These are phyloP conservation scores for Lycium barbarum DNA, from an alignment of 257 asterid genomes.

Conservation along the genomic window DNA sequence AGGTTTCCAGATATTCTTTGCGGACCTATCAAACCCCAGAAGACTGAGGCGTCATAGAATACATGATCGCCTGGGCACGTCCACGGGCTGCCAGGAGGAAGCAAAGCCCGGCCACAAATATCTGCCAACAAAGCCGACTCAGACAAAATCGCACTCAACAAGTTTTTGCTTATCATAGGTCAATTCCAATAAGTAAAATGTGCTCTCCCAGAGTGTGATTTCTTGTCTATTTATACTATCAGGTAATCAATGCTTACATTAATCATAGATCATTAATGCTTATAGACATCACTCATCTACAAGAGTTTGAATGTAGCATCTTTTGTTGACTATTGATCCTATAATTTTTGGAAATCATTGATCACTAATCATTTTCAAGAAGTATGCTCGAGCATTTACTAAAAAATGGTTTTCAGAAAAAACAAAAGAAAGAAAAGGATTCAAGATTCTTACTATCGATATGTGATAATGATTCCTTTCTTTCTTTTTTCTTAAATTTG, in stretches of 20 bases:
- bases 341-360: background rate
- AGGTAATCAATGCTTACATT: background rate
- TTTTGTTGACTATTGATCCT: background rate
- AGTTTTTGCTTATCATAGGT: background rate
- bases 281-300: background rate
- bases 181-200: background rate
- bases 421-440: background rate
- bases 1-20: slow-evolving; percentile 56
- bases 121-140: slow-evolving; percentile 18
- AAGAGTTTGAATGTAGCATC: background rate
- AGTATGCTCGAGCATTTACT: background rate
- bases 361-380: background rate
- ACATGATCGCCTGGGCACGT: slow-evolving; percentile 75
- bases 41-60: slow-evolving; percentile 80
- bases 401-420: background rate
- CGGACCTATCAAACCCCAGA: slow-evolving; percentile 92
- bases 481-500: background rate
- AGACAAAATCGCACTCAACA: background rate
- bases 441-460: background rate
- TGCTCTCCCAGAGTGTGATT: background rate
- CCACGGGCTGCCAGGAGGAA: slow-evolving; percentile 79
- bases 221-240: background rate
- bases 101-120: slow-evolving; percentile 67
- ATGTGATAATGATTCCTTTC: background rate
- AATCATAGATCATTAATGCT: background rate